phyloP scores from a whole-genome alignment of 495 filamentous ascomycete genomes.

The Glarea lozoyensis region DNA sequence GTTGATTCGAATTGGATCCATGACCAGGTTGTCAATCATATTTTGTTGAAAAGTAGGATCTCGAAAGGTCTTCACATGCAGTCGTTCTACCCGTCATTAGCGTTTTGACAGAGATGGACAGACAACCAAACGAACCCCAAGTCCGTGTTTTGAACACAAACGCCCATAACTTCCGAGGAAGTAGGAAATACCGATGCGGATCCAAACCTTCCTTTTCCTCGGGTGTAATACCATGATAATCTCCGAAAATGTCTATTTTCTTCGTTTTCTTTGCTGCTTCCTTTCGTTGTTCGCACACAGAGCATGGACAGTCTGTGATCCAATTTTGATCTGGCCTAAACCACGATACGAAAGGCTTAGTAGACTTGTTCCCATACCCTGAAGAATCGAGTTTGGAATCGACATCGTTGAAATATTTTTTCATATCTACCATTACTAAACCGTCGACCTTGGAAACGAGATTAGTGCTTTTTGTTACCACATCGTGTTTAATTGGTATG shows the following conservation, averaged over 20 bases:
- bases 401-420: not conserved
- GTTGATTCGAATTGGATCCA: not conserved
- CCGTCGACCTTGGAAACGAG: not conserved
- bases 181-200: slow-evolving; percentile 14
- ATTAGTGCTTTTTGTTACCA: no score
- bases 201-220: not conserved
- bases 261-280: not conserved
- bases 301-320: not conserved
- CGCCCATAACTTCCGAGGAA: not conserved
- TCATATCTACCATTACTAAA: not conserved
- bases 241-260: not conserved
- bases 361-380: not conserved
- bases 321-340: not conserved
- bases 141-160: slow-evolving; percentile 7
- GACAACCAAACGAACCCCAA: slow-evolving; percentile 1
- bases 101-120: not conserved
- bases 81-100: not conserved
- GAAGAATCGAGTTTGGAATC: not conserved
- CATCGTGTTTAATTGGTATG: no score
- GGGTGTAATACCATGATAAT: not conserved
- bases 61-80: not conserved
- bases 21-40: slow-evolving; percentile 4
- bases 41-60: not conserved
- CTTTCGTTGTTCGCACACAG: not conserved
- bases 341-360: not conserved